A percentile compares a stretch with the other conserved stretches of the same genome.
Evolutionary conservation across 352 stramenopile genomes (phyloP).

Genomic region (Pythium apleroticum): DNA sequence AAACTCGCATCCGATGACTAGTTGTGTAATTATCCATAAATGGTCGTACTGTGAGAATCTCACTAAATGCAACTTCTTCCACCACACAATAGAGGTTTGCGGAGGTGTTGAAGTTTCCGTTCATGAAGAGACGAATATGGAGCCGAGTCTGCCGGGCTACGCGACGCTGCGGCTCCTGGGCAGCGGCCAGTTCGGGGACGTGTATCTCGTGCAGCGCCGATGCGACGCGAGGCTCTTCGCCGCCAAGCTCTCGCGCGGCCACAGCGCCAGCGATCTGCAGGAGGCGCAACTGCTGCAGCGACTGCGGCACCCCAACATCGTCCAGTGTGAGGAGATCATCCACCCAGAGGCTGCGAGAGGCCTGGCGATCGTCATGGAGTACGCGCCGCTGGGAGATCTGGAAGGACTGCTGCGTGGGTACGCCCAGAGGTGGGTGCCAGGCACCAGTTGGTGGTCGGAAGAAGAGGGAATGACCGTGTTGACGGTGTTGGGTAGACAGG

Average conservation of each 20-base stretch:
- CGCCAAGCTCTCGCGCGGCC: slow-evolving; percentile 39
- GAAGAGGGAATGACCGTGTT: slow-evolving; percentile 1
- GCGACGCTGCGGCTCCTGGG: slow-evolving; percentile 48
- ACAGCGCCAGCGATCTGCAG: slow-evolving; percentile 11
- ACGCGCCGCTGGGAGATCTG: slow-evolving; percentile 60
- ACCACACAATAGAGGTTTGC: slow-evolving; percentile 21
- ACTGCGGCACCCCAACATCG: slow-evolving; percentile 64
- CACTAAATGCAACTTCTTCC: neutral
- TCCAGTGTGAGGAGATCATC: slow-evolving; percentile 56
- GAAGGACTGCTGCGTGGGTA: slow-evolving; percentile 38
- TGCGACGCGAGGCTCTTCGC: slow-evolving; percentile 45
- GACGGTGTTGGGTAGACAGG: slow-evolving; percentile 9
- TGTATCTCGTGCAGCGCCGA: slow-evolving; percentile 40
- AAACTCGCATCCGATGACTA: neutral
- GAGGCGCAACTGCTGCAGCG: slow-evolving; percentile 54
- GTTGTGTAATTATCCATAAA: neutral
- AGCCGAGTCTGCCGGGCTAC: slow-evolving; percentile 30
- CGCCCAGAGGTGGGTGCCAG: slow-evolving; percentile 19
- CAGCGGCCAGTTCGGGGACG: slow-evolving; percentile 57
- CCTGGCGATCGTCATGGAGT: slow-evolving; percentile 76
- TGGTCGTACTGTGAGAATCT: neutral
- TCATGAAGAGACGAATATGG: neutral
- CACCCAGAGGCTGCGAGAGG: slow-evolving; percentile 20
- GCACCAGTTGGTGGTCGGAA: neutral
- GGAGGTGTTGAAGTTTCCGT: slow-evolving; percentile 15